These are phyloP conservation scores for Nakataea oryzae DNA, from an alignment of 2,329 filamentous ascomycete species.

Conservation along the genomic window DNA sequence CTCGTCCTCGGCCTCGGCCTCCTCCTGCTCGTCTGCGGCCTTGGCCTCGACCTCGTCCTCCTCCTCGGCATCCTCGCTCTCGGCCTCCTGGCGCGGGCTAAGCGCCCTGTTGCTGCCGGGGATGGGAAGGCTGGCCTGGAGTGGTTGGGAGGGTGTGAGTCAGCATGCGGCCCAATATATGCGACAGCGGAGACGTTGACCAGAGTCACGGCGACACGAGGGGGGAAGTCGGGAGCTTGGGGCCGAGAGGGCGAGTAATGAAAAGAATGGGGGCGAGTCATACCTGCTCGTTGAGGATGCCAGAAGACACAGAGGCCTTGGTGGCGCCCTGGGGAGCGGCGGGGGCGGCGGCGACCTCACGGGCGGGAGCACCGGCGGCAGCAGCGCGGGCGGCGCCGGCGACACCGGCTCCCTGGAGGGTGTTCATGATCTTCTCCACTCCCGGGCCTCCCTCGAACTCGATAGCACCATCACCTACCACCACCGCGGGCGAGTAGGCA, in stretches of 20 bases:
- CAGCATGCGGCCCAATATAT: neutral
- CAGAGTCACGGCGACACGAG: slow-evolving; percentile 6
- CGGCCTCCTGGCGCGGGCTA: slow-evolving; percentile 21
- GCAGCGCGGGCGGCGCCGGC: slow-evolving; percentile 23
- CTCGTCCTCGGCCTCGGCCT: neutral
- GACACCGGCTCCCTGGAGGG: slow-evolving; percentile 33
- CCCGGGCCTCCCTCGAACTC: slow-evolving; percentile 34
- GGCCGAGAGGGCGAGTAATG: neutral
- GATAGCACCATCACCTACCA: slow-evolving; percentile 32
- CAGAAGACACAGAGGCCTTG: slow-evolving; percentile 9
- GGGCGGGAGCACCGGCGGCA: slow-evolving; percentile 8
- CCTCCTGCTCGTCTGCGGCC: neutral
- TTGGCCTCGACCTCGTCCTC: slow-evolving; percentile 2
- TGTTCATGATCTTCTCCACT: slow-evolving; percentile 32
- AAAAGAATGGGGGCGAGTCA: slow-evolving; percentile 5
- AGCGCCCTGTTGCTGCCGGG: slow-evolving; percentile 36
- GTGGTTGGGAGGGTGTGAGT: slow-evolving; percentile 18
- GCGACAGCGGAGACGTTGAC: neutral
- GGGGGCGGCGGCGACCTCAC: slow-evolving; percentile 8
- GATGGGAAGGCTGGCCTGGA: slow-evolving; percentile 31
- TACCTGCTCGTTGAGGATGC: slow-evolving; percentile 24
- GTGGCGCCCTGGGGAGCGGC: slow-evolving; percentile 5
- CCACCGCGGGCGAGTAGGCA: slow-evolving; percentile 32
- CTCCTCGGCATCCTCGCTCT: slow-evolving; percentile 7
- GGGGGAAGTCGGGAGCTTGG: neutral